Percentiles rank a stretch among this genome's conserved stretches.
Conservation (phyloP, 139 green algal species). For the Picochlorum sp. region DNA sequence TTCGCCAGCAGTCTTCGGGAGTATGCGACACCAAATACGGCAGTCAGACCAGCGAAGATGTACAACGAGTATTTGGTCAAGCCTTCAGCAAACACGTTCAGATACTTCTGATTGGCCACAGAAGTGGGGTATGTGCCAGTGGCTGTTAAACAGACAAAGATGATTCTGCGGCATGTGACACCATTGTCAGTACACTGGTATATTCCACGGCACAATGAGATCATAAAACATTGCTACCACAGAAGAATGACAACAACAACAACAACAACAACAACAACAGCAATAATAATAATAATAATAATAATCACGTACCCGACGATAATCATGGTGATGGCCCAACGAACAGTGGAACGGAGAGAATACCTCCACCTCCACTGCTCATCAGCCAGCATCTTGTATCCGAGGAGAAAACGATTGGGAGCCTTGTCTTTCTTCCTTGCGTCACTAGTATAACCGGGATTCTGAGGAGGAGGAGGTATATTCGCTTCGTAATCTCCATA, state of each 20-base stretch:
- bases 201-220: no score
- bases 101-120: conserved; percentile 1
- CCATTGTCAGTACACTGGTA: no score
- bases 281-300: no score
- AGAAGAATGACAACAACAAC: no score
- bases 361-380: neutral
- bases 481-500: no score
- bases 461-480: no score
- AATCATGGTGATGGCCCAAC: neutral
- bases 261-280: no score
- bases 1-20: neutral
- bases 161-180: neutral
- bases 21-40: neutral
- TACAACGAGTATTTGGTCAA: conserved; percentile 4
- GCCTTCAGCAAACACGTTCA: neutral
- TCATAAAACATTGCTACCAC: no score
- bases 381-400: neutral
- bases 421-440: neutral
- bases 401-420: neutral
- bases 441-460: no score
- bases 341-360: neutral
- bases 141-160: neutral
- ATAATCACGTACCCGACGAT: no score
- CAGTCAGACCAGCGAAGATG: neutral
- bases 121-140: neutral